A percentile compares a stretch with the other conserved stretches of the same genome.
Conservation (phyloP, 2,329 filamentous ascomycete species). For the Cladobotryum protrusum region DNA sequence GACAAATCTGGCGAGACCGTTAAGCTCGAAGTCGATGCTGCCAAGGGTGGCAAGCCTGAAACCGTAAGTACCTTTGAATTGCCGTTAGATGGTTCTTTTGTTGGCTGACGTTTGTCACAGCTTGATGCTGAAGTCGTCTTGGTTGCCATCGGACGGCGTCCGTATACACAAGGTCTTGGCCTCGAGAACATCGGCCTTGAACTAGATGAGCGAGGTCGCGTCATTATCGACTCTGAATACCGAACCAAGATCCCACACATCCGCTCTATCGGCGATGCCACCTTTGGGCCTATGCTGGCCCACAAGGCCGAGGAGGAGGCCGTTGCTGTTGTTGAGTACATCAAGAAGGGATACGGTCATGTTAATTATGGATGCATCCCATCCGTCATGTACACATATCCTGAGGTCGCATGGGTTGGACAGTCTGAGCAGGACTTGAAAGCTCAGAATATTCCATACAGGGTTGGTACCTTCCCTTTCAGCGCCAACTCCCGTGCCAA, state of each 20-base stretch:
- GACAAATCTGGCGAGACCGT: slow-evolving; percentile 73
- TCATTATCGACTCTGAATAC: slow-evolving; percentile 98
- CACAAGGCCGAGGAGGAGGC: slow-evolving; percentile 99
- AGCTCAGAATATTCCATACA: slow-evolving; percentile 83
- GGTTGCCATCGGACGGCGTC: slow-evolving; percentile 91
- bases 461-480: slow-evolving; percentile 92
- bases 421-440: slow-evolving; percentile 97
- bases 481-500: slow-evolving; percentile 97
- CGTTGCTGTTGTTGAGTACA: slow-evolving; percentile 91
- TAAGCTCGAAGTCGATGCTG: slow-evolving; percentile 79
- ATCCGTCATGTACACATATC: slow-evolving; percentile 99
- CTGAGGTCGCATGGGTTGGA: slow-evolving; percentile 97
- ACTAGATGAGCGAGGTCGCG: slow-evolving; percentile 84
- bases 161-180: slow-evolving; percentile 86
- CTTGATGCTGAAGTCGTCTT: slow-evolving; percentile 93
- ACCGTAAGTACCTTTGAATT: slow-evolving; percentile 51
- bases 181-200: slow-evolving; percentile 92
- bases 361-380: slow-evolving; percentile 99
- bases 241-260: slow-evolving; percentile 97
- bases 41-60: slow-evolving; percentile 95
- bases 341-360: slow-evolving; percentile 95
- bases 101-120: slow-evolving; percentile 37
- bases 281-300: slow-evolving; percentile 97
- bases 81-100: not conserved
- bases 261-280: slow-evolving; percentile 90